Evolutionary conservation across 1,139 yeast species (phyloP).

Genomic region (Kodamaea sp.): DNA sequence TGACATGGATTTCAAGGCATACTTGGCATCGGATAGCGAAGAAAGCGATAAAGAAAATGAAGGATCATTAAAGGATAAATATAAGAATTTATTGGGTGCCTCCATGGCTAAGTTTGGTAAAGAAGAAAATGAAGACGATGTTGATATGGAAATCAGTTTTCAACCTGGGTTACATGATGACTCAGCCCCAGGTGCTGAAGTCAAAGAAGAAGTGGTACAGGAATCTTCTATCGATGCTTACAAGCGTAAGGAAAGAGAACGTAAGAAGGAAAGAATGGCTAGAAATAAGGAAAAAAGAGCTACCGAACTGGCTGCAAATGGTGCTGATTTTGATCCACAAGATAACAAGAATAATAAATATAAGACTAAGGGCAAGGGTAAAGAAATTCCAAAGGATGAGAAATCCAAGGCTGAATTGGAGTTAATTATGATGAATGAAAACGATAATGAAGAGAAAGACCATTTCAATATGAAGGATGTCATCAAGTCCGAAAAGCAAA

Average conservation of each 20-base stretch:
- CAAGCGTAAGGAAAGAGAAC: slow-evolving; percentile 87
- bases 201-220: slow-evolving; percentile 42
- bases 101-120: slow-evolving; percentile 29
- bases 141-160: slow-evolving; percentile 94
- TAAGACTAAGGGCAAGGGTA: slow-evolving; percentile 11
- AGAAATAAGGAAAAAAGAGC: slow-evolving; percentile 58
- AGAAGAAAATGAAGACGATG: slow-evolving; percentile 47
- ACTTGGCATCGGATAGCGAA: slow-evolving; percentile 86
- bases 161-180: slow-evolving; percentile 77
- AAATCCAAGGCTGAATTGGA: slow-evolving; percentile 70
- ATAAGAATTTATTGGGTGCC: slow-evolving; percentile 58
- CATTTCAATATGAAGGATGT: slow-evolving; percentile 84
- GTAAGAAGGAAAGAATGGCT: slow-evolving; percentile 77
- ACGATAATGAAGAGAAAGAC: slow-evolving; percentile 41
- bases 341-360: slow-evolving; percentile 9
- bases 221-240: slow-evolving; percentile 80
- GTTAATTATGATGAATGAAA: slow-evolving; percentile 68
- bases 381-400: slow-evolving; percentile 23
- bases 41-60: slow-evolving; percentile 41
- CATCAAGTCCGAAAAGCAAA: slow-evolving; percentile 65
- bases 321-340: slow-evolving; percentile 13
- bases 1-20: slow-evolving; percentile 95
- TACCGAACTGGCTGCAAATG: slow-evolving; percentile 38
- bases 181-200: slow-evolving; percentile 21
- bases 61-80: slow-evolving; percentile 51